Conservation (phyloP, 176 grass and related monocot species). For the Rhynchospora breviuscula region DNA sequence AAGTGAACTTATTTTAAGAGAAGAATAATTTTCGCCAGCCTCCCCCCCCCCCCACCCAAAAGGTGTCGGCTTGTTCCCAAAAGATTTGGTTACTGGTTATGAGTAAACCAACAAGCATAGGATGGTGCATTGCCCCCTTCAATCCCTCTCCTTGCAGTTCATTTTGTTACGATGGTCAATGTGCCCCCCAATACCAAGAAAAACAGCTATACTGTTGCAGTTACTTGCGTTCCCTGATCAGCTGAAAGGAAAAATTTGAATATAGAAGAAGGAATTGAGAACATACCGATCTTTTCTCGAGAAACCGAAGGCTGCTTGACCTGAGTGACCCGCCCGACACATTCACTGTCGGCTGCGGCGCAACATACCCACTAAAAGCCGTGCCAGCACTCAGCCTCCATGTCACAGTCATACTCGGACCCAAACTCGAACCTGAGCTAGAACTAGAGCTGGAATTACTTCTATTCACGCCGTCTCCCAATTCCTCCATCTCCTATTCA, state of each 20-base stretch:
- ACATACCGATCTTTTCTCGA: conserved; percentile 70
- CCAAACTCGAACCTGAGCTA: neutral
- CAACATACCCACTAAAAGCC: conserved; percentile 39
- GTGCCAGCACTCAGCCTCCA: conserved; percentile 38
- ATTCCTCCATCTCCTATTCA: conserved; percentile 2
- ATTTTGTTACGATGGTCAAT: neutral
- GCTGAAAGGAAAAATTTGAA: neutral
- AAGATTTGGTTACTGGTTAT: neutral
- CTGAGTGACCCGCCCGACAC: conserved; percentile 29
- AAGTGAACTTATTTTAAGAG: neutral
- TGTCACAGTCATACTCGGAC: conserved; percentile 1
- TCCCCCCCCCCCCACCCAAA: neutral
- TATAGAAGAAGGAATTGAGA: conserved; percentile 27
- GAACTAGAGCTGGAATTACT: conserved; percentile 18
- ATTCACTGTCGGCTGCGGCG: conserved; percentile 12
- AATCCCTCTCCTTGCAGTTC: neutral
- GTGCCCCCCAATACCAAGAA: neutral
- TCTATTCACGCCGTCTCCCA: neutral
- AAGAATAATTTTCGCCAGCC: neutral
- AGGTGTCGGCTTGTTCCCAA: neutral
- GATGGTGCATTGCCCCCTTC: neutral
- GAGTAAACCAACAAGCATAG: neutral
- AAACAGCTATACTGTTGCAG: neutral
- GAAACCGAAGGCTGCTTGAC: conserved; percentile 37
- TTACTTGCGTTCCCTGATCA: neutral